Conservation (phyloP, 208 protist species). For the Acanthamoeba lugdunensis region DNA sequence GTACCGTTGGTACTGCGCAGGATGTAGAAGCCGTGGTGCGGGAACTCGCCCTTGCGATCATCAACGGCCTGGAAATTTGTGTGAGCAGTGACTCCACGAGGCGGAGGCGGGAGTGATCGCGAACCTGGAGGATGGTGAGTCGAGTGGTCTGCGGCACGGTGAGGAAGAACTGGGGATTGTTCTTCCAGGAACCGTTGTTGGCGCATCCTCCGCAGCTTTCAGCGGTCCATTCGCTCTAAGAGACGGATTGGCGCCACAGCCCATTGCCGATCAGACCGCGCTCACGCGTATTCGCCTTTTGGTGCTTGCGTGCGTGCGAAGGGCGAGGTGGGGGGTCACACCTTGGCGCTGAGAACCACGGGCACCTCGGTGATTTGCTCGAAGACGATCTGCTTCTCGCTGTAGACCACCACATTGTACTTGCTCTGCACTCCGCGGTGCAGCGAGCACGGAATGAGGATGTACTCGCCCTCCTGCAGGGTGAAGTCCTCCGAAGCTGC, state of each 20-base stretch:
- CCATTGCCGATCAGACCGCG: background rate
- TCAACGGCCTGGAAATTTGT: background rate
- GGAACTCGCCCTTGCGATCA: background rate
- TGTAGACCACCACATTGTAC: conserved; percentile 61
- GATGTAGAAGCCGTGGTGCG: conserved; percentile 69
- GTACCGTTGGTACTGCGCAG: conserved; percentile 64
- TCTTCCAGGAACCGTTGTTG: conserved; percentile 57
- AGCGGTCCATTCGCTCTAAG: conserved; percentile 45
- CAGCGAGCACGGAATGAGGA: conserved; percentile 52
- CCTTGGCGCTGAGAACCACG: background rate
- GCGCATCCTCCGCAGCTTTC: conserved; percentile 52
- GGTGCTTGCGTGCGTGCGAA: background rate
- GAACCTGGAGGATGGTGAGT: conserved; percentile 35
- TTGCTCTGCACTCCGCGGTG: conserved; percentile 47
- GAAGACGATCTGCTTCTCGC: conserved; percentile 52
- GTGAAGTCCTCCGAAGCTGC: conserved; percentile 59
- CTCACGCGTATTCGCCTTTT: background rate
- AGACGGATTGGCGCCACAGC: background rate
- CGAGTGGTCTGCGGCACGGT: background rate
- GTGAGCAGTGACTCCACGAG: background rate
- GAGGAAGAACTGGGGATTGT: conserved; percentile 60
- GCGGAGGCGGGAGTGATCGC: background rate
- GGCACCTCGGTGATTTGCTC: conserved; percentile 32
- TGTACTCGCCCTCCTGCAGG: conserved; percentile 60
- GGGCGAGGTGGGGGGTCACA: background rate